phyloP scores from a whole-genome alignment of 208 protist genomes.

The Herpetomonas tarakana region DNA sequence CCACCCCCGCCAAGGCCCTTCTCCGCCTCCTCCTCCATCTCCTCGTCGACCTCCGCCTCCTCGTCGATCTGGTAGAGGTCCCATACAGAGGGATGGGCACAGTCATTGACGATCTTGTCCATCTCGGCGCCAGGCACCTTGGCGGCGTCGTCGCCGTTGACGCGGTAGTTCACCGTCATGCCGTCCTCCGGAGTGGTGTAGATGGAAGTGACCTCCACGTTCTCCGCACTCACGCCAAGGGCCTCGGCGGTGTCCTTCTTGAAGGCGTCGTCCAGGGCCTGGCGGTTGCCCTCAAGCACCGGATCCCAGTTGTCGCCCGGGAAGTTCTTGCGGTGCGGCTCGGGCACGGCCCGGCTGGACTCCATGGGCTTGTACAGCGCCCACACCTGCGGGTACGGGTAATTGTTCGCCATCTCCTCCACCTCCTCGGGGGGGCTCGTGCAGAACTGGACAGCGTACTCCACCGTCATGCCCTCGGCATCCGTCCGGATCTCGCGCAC shows the following conservation, averaged over 20 bases:
- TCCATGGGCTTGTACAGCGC: constrained; percentile 18
- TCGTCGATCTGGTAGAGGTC: constrained; percentile 16
- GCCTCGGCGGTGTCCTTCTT: constrained; percentile 26
- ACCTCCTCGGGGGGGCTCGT: constrained; percentile 8
- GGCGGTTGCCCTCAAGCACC: constrained; percentile 11
- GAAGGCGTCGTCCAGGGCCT: constrained; percentile 24
- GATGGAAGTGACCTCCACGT: constrained; percentile 17
- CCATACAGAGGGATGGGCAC: constrained; percentile 40
- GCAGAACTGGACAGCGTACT: constrained; percentile 26
- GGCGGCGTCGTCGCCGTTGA: constrained; percentile 11
- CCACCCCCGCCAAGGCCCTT: constrained; percentile 12
- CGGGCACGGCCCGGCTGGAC: constrained; percentile 4
- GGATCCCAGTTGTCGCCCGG: constrained; percentile 14
- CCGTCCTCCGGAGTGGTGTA: constrained; percentile 12
- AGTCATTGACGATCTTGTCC: constrained; percentile 10
- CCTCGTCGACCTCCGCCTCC: constrained; percentile 10
- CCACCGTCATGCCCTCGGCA: constrained; percentile 24
- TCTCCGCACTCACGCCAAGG: constrained; percentile 10
- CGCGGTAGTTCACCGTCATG: constrained; percentile 24
- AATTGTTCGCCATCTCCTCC: constrained; percentile 7
- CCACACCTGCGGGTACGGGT: constrained; percentile 26
- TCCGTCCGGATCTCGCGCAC: constrained; percentile 16
- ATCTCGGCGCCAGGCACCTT: constrained; percentile 10
- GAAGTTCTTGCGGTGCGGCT: constrained; percentile 21
- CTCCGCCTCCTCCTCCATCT: constrained; percentile 6